Percentiles rank a stretch among this genome's conserved stretches.
Conservation (phyloP, 441 rosid species). For the Isatis lusitanica region DNA sequence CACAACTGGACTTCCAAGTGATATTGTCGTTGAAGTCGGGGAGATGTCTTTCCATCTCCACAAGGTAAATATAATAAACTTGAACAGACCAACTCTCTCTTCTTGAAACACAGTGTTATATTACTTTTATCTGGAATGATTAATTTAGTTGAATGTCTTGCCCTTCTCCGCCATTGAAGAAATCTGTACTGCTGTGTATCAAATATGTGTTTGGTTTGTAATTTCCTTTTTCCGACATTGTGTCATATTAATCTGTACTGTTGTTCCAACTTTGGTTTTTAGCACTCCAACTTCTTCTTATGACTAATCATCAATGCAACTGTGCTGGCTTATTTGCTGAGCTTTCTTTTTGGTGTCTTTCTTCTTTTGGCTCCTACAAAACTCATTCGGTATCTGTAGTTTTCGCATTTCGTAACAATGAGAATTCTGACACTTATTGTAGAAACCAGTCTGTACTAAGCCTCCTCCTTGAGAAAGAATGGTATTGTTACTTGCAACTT, state of each 20-base stretch:
- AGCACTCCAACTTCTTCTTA: neutral
- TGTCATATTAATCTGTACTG: neutral
- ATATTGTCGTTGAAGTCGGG: slow-evolving; percentile 83
- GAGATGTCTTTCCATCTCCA: slow-evolving; percentile 98
- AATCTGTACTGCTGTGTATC: neutral
- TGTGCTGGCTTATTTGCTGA: neutral
- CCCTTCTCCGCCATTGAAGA: neutral
- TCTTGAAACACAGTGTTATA: neutral
- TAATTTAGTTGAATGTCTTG: neutral
- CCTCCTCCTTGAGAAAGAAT: neutral
- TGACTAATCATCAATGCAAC: neutral
- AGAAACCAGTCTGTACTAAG: neutral
- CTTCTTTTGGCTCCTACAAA: neutral
- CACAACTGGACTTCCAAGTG: slow-evolving; percentile 94
- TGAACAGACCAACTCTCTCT: slow-evolving; percentile 7
- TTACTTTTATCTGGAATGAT: neutral
- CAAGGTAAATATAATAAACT: slow-evolving; percentile 61
- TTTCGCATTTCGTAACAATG: neutral
- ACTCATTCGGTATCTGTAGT: neutral
- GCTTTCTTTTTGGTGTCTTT: neutral
- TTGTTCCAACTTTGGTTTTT: neutral
- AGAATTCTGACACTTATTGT: neutral
- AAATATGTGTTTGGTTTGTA: neutral
- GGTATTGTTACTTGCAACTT: neutral
- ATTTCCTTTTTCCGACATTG: neutral